A percentile compares a stretch with the other conserved stretches of the same genome.
phyloP scores from a whole-genome alignment of 2,329 filamentous ascomycete genomes.

The Colletotrichum theobromicola region DNA sequence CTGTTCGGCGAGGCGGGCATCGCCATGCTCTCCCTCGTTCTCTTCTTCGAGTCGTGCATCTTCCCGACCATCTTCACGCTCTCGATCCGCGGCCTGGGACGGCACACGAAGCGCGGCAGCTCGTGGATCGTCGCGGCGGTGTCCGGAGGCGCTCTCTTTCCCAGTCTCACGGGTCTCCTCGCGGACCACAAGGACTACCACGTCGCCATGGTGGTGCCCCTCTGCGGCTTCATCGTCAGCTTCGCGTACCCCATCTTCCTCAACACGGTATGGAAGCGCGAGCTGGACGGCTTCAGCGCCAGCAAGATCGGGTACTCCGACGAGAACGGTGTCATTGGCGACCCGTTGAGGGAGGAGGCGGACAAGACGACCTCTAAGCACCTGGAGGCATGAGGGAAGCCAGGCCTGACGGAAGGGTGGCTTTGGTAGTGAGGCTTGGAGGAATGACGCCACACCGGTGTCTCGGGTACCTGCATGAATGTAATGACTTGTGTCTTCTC shows the following conservation, averaged over 20 bases:
- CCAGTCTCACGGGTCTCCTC: slow-evolving; percentile 1
- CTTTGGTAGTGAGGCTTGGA: background rate
- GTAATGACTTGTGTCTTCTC: background rate
- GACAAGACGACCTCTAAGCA: slow-evolving; percentile 14
- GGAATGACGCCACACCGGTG: background rate
- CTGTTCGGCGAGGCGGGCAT: slow-evolving; percentile 57
- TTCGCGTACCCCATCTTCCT: slow-evolving; percentile 63
- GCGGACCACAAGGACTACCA: slow-evolving; percentile 9
- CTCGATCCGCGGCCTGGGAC: slow-evolving; percentile 58
- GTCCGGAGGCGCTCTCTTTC: slow-evolving; percentile 3
- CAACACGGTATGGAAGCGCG: slow-evolving; percentile 45
- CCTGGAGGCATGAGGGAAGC: slow-evolving; percentile 1
- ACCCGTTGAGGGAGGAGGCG: background rate
- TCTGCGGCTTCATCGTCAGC: slow-evolving; percentile 62
- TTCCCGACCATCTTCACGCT: slow-evolving; percentile 65
- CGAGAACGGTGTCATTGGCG: slow-evolving; percentile 8
- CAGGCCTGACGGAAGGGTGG: background rate
- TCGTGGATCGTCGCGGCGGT: slow-evolving; percentile 29
- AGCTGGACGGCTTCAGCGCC: slow-evolving; percentile 16
- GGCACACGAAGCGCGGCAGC: slow-evolving; percentile 59
- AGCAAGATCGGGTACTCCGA: slow-evolving; percentile 15
- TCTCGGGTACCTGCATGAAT: background rate
- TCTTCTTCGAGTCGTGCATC: slow-evolving; percentile 65
- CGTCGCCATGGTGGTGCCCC: slow-evolving; percentile 69
- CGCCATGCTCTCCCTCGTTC: slow-evolving; percentile 58